Evolutionary conservation across 2,329 filamentous ascomycete species (phyloP), one percentile per base, ranked within the genome.

Genomic region (Trichoderma hamatum): DNA sequence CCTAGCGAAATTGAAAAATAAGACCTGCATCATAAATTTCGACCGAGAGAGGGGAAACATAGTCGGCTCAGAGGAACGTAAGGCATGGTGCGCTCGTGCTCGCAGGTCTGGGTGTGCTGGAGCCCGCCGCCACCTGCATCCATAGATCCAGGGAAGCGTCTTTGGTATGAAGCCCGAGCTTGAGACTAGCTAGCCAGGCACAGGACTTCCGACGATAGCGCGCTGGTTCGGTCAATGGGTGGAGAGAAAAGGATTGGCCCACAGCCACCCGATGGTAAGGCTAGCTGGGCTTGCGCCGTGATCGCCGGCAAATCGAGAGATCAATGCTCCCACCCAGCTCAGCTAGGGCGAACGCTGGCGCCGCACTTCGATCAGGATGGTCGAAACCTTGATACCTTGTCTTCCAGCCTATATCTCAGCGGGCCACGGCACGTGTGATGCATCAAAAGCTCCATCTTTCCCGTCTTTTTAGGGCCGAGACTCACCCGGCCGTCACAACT

Each of bases 381-480:
- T 56, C 28, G 36, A 34, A 36, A 63, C 60, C 63, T 34, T 34
- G 52, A 56, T 63, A n/a, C 46, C 46, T 63, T 21, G n/a, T 32
- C 24, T 39, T 28, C 52, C 36, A 46, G 52, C 11, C n/a, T 5
- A 10, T n/a, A 36, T 32, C 19, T 14, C n/a, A 14, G 34, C 36
- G 63, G 52, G 63, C 36, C 36, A 49, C 52, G n/a, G 52, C 63
- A 58, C 63, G 63, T 58, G 39, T 66, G 63, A 66, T 46, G 32
- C 59, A 9, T 32, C 26, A n/a, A 43, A 43, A 14, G 21, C 30
- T 67, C 39, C 56, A 39, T 60, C 39, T 60, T 11, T 51, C 64
- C 64, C 64, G 55, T 67, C 30, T 13, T 60, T 28, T 52, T 43
- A 34, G 64, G 55, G 64, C 39, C 55, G 64, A 67, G 64, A 67